These are phyloP conservation scores for Leccinum disarticulatum DNA, from an alignment of 768 basidiomycete species.

Conservation along the genomic window DNA sequence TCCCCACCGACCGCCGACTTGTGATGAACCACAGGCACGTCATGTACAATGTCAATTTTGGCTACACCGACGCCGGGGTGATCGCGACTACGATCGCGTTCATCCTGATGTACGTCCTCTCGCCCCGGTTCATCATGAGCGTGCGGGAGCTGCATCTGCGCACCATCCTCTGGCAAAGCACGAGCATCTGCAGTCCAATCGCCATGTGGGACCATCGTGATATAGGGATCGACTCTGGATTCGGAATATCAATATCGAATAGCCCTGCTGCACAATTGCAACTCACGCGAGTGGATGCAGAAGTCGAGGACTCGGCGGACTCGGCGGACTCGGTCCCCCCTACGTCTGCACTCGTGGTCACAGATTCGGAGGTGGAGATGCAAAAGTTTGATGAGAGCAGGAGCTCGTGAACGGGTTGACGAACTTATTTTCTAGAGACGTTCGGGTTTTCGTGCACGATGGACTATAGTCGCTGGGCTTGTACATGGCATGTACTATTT, in stretches of 20 bases:
- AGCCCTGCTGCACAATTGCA: neutral
- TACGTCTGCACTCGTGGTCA: neutral
- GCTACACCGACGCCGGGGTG: neutral
- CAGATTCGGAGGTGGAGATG: neutral
- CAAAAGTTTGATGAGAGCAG: neutral
- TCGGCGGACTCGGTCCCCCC: neutral
- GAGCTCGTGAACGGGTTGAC: neutral
- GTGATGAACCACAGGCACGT: slow-evolving; percentile 10
- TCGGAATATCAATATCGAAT: slow-evolving; percentile 10
- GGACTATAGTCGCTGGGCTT: neutral
- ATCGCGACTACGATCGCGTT: neutral
- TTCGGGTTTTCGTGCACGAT: neutral
- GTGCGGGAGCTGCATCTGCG: slow-evolving; percentile 11
- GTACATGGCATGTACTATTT: neutral
- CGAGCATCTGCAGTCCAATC: neutral
- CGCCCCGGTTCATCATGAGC: slow-evolving; percentile 22
- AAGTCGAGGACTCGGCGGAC: neutral
- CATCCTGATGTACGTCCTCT: slow-evolving; percentile 8
- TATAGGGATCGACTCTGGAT: slow-evolving; percentile 12
- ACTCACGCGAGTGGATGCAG: neutral
- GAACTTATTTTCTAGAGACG: neutral
- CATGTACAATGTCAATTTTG: slow-evolving; percentile 14
- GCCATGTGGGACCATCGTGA: neutral
- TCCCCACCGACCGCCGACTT: neutral
- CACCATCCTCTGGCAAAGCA: neutral